Base-by-base conservation (phyloP, 441 rosid species). In the Gossypium schwendimanii region DNA sequence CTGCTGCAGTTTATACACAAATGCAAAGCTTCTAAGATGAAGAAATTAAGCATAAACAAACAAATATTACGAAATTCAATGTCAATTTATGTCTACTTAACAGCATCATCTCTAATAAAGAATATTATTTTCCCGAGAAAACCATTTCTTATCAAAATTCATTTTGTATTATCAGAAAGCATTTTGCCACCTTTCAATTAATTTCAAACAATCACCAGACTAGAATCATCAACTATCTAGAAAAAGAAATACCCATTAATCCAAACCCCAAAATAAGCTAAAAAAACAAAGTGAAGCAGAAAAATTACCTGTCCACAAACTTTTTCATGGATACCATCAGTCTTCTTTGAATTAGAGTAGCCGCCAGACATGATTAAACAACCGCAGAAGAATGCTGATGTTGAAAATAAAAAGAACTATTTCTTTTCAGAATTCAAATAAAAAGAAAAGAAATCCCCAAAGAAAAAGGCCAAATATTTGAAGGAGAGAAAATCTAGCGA, bases 331-430 rank as follows among this genome's bases (percentile, higher is more conserved):
- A 88, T 79, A 82, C 84, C 96, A 80, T 91, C 98, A 55, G 94
- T 85, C 79, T 88, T 93, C 90, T 93, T 93, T 54, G 91, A 93
- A 86, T 72, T 88, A 76, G 76, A 87, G 70, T 91, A 87, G 52
- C 89, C 97, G 75, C 84, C 91, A 63, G 86, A 77, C 98, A 89
- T 93, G 89, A 74, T 84, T 90, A 54, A 7, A 31, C 8, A 1
- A 61, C n/a, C 17, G 45, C 15, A 65, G 53, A 4, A 26, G 11
- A 17, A 47, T 39, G 55, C 41, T 7, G 18, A 36, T 28, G 20
- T 44, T 57, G 2, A 5, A 58, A 63, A 17, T 10, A 33, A 20
- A 44, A 26, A n/a, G n/a, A 36, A 9, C 15, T 15, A 15, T 55
- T 76, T 75, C 79, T 63, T 80, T 74, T 63, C 47, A 45, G 69